Conservation (phyloP, 352 stramenopile genomes). For the Pythium insidiosum region DNA sequence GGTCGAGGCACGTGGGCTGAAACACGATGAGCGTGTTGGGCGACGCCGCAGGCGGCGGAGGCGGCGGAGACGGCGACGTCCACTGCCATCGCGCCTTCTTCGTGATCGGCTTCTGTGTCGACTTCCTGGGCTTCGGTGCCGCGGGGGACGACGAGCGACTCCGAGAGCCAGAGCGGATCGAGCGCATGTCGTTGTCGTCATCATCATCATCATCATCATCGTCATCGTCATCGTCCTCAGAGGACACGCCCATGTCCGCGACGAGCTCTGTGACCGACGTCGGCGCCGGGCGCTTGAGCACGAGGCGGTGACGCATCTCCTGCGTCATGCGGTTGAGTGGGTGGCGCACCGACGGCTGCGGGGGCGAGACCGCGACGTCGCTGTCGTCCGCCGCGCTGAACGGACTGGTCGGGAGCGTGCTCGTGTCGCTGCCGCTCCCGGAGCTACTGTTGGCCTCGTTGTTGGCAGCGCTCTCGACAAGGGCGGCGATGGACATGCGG, state of each 20-base stretch:
- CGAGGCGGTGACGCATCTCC: not conserved
- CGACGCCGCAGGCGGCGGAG: slow-evolving; percentile 18
- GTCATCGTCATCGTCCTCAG: slow-evolving; percentile 4
- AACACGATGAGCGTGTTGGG: slow-evolving; percentile 43
- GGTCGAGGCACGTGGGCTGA: slow-evolving; percentile 60
- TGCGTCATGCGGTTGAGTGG: slow-evolving; percentile 5
- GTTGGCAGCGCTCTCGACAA: slow-evolving; percentile 17
- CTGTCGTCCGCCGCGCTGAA: slow-evolving; percentile 9
- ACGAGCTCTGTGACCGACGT: not conserved
- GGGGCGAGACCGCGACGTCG: slow-evolving; percentile 1
- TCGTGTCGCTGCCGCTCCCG: not conserved
- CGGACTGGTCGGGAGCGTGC: not conserved
- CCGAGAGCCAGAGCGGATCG: slow-evolving; percentile 13
- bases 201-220: slow-evolving; percentile 16
- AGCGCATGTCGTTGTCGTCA: slow-evolving; percentile 15
- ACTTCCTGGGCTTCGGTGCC: slow-evolving; percentile 33
- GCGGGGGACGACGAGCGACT: slow-evolving; percentile 8
- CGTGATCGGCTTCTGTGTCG: slow-evolving; percentile 27
- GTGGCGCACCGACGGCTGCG: not conserved
- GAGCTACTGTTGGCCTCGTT: not conserved
- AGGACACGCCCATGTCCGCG: not conserved
- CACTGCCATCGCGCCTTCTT: slow-evolving; percentile 15
- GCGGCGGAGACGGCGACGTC: slow-evolving; percentile 18
- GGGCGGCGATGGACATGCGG: slow-evolving; percentile 39
- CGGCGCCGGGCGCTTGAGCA: slow-evolving; percentile 2